phyloP scores from a whole-genome alignment of 2,329 filamentous ascomycete genomes.

The Aspergillus novoparasiticus region DNA sequence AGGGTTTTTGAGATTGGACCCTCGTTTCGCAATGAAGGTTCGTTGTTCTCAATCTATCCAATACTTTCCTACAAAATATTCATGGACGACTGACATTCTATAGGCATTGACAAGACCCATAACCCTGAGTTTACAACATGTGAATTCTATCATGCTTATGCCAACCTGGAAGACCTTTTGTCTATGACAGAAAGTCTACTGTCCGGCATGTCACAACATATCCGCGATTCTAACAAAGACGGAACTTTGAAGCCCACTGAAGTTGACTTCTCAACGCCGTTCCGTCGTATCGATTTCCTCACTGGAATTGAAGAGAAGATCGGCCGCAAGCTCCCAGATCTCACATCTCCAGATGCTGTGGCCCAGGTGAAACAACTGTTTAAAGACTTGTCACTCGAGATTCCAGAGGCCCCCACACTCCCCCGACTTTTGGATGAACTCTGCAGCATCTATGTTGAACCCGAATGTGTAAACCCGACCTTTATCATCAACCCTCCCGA shows the following conservation, averaged over 20 bases:
- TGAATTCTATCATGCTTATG: conserved; percentile 92
- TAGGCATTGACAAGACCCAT: conserved; percentile 77
- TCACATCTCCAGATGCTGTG: conserved; percentile 58
- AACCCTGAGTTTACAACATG: conserved; percentile 98
- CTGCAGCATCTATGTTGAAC: conserved; percentile 75
- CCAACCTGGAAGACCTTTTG: conserved; percentile 75
- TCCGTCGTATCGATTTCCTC: conserved; percentile 76
- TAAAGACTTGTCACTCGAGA: conserved; percentile 48
- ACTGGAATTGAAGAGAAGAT: conserved; percentile 73
- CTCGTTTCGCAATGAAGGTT: conserved; percentile 88
- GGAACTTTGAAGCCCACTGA: conserved; percentile 51
- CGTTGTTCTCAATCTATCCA: neutral
- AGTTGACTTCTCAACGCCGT: conserved; percentile 61
- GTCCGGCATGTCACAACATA: conserved; percentile 57
- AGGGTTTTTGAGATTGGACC: conserved; percentile 91
- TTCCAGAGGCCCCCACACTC: conserved; percentile 59
- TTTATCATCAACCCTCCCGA: conserved; percentile 91
- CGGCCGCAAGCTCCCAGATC: conserved; percentile 65
- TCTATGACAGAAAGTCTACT: conserved; percentile 73
- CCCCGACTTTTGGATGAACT: conserved; percentile 81
- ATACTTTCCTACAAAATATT: neutral
- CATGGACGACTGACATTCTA: conserved; percentile 10
- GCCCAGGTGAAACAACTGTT: conserved; percentile 61
- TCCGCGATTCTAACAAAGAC: conserved; percentile 47
- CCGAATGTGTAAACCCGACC: conserved; percentile 69